Base-by-base conservation (phyloP, 164 flowering plant genomes). In the Brasenia schreberi region DNA sequence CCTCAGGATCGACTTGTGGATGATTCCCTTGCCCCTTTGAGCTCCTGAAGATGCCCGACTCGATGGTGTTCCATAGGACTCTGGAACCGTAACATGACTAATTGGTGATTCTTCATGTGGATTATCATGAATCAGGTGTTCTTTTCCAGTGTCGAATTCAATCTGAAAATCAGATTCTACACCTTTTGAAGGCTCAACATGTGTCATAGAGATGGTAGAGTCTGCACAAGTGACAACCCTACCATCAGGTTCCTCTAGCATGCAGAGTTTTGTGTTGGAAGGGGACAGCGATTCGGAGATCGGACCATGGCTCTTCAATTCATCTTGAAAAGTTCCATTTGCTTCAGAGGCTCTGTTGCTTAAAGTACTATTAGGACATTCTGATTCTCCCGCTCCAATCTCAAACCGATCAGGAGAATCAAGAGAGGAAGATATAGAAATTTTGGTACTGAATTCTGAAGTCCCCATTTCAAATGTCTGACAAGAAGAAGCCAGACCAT, bases 381-480 rank as follows among this genome's bases (percentile, higher is more conserved):
- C 23, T 14, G 49, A 33, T 39, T 59, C 58, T 42, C 60, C 68
- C 62, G 52, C 68, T 62, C 59, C 56, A 49, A 14, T 14, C 16
- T 49, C 56, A 60, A n/a, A 3, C 5, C 43, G 43, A 64, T 69
- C 62, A 39, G 67, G 71, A 53, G 71, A 69, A 69, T 64, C 67
- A 49, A 89, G 92, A 70, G 97, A 83, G 12, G 93, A 89, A 73
- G 97, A 18, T 63, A 91, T 65, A 66, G 96, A 88, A 73, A 88
- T 87, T 71, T 87, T 90, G 69, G 89, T 87, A 33, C 90, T 90
- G 75, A 86, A 87, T 66, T 93, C 98, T 45, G 96, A 92, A 69
- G 81, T 85, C 75, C 79, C 88, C 70, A 73, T 66, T 43, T 73
- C 82, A 74, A 70, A 64, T 66, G 78, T 75, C 62, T 79, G 39